Base-by-base conservation (phyloP, 805 yeast genomes). In the Clavispora vitiphila region DNA sequence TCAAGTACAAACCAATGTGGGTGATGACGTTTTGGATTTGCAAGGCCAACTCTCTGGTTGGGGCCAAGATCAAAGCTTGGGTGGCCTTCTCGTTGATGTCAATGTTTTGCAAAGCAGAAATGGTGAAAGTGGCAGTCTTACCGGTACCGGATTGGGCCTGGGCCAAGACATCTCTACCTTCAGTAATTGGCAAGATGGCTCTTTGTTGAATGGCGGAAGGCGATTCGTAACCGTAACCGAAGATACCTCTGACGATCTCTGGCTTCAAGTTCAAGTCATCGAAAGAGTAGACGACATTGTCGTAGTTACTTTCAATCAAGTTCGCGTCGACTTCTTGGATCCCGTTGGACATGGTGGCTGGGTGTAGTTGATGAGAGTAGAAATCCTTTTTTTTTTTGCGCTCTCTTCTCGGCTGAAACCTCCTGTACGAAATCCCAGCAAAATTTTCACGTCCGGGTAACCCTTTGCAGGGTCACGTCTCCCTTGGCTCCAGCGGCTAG, bases 11-110 rank as follows among this genome's bases (percentile, higher is more conserved):
- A 52, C 98, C 97, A 55, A 93, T 77, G 55, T 90, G 85, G 62
- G 82, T 75, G 40, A 91, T 87, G 55, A 93, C 99, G 64, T 83
- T 86, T 72, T 88, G 96, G 65, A 93, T 93, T 77, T 93, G 99
- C 55, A 81, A 74, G 38, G 98, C 98, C 67, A 93, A 78, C 66
- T 93, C 99, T 77, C 99, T 86, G 11, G 99, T 93, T 55, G 99
- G 99, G 20, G 93, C 96, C 63, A 93, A 77, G 54, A 93, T 88
- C 62, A 93, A 77, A 48, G 96, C 98, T 77, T 89, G 97, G 51
- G 95, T 81, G 48, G 82, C 77, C 64, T 81, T 77, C 61, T 76
- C 71, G 53, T 73, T 71, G 56, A 81, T 76, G 65, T 90, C 96
- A 47, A 89, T 77, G 67, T 77, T 77, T 67, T 80, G 83, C 59